These are phyloP conservation scores for Diutina catenulata DNA, from an alignment of 1,139 yeast genomes.

Conservation along the genomic window DNA sequence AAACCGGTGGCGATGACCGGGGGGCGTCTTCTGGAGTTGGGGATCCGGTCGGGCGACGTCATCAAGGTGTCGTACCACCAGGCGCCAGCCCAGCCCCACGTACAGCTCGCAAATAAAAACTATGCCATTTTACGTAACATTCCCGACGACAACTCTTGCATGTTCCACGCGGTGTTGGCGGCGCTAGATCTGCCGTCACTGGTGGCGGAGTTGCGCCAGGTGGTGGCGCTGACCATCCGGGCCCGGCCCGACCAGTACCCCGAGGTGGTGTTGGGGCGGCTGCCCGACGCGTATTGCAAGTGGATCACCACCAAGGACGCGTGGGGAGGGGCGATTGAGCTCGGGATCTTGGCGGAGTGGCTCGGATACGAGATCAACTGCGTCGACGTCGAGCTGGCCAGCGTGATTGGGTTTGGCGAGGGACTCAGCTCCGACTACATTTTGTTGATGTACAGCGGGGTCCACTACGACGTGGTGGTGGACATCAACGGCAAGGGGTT, in stretches of 20 bases:
- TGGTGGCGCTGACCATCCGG: conserved; percentile 34
- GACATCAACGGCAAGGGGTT: conserved; percentile 11
- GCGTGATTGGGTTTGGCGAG: conserved; percentile 40
- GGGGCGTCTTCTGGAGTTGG: conserved; percentile 21
- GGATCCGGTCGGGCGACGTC: conserved; percentile 49
- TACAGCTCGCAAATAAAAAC: conserved; percentile 11
- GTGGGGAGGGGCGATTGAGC: conserved; percentile 86
- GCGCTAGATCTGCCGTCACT: no score
- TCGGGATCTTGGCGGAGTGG: conserved; percentile 49
- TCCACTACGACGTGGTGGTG: conserved; percentile 63
- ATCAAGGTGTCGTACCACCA: conserved; percentile 12
- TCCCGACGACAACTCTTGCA: conserved; percentile 73
- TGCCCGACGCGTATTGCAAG: conserved; percentile 35
- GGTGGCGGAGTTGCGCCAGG: conserved; percentile 31
- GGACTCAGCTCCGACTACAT: conserved; percentile 32
- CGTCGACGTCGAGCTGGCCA: conserved; percentile 56
- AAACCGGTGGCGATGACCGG: conserved; percentile 22
- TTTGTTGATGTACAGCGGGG: conserved; percentile 54
- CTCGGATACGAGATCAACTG: conserved; percentile 46
- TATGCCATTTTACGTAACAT: conserved; percentile 43
- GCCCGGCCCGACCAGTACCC: conserved; percentile 34
- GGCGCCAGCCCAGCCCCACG: conserved; percentile 18
- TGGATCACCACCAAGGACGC: conserved; percentile 56
- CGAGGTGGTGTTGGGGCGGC: conserved; percentile 49
- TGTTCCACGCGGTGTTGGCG: conserved; percentile 52